Evolutionary conservation across 768 basidiomycete genomes (phyloP), one percentile per base, ranked within the genome.

Genomic region (Leccinum variicolor): DNA sequence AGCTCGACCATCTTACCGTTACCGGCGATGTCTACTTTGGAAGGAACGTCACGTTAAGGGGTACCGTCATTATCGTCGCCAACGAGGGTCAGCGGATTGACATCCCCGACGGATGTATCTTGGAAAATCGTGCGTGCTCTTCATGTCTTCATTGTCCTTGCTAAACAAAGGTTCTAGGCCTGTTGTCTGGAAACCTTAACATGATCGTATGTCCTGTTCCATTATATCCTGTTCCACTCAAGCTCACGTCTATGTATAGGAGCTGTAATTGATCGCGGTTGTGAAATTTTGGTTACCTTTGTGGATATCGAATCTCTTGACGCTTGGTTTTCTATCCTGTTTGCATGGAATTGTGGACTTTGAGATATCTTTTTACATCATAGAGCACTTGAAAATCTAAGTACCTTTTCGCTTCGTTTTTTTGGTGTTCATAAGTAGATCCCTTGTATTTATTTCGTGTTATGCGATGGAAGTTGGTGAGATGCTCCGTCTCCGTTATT

Each of bases 31-130:
- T 87, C 50, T 77, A 78, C 73, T 85, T 87, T 69, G 85, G 86
- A 51, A 80, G 85, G 67, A 84, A 84, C 63, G 79, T 84, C 49
- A 83, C 82, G 5, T 71, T 87, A 50, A 77, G 82, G 34, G 85
- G 86, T 13, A 89, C 87, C 36, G 85, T 87, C 64, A 88, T 88
- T 62, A 66, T 90, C 56, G 87, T 91, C 58, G 88, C 90, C 23
- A 90, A 86, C 66, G 90, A 90, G 66, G 88, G 88, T 9, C 81
- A 84, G 64, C 79, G 81, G 55, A 90, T 91, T 54, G 81, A 86
- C 65, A 84, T 91, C 47, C 89, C 89, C 23, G 89, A 91, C 62
- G 88, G 87, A 2, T 83, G 85, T 60, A 79, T 85, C 60, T 73
- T 89, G 53, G 87, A 88, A 72, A 87, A 87, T 75, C 80, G 84